Conservation (phyloP, 208 protist genomes). For the Trypanosoma rangeli region DNA sequence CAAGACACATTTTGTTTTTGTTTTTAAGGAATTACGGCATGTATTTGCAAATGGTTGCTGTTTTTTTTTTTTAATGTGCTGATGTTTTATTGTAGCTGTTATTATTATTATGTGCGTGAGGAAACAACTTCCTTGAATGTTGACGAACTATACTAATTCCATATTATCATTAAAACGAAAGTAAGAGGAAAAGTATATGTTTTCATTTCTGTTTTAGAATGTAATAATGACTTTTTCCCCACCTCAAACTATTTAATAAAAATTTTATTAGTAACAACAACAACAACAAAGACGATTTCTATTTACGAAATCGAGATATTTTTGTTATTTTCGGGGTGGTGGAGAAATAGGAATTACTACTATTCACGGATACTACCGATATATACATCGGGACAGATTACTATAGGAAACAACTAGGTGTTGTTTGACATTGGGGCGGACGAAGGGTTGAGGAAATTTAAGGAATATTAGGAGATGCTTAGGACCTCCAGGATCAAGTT, state of each 20-base stretch:
- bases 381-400: neutral
- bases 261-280: slow-evolving; percentile 24
- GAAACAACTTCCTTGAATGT: too few species aligned
- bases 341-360: slow-evolving; percentile 1
- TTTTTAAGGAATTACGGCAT: neutral
- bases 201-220: slow-evolving; percentile 16
- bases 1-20: slow-evolving; percentile 16
- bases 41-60: neutral
- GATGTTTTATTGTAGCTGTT: neutral
- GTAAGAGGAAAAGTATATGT: neutral
- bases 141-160: neutral
- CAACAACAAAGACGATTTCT: slow-evolving; percentile 17
- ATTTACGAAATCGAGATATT: slow-evolving; percentile 8
- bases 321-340: neutral
- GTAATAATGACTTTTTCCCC: slow-evolving; percentile 4
- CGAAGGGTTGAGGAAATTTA: neutral
- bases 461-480: slow-evolving; percentile 18
- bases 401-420: slow-evolving; percentile 1
- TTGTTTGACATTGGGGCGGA: neutral
- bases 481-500: slow-evolving; percentile 15
- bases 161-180: neutral
- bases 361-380: neutral
- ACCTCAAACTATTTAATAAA: slow-evolving; percentile 7
- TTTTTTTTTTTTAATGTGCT: neutral
- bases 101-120: too few species aligned